A percentile compares a stretch with the other conserved stretches of the same genome.
These are phyloP conservation scores for Castanopsis chinensis DNA, from an alignment of 306 rosid species.

Conservation along the genomic window DNA sequence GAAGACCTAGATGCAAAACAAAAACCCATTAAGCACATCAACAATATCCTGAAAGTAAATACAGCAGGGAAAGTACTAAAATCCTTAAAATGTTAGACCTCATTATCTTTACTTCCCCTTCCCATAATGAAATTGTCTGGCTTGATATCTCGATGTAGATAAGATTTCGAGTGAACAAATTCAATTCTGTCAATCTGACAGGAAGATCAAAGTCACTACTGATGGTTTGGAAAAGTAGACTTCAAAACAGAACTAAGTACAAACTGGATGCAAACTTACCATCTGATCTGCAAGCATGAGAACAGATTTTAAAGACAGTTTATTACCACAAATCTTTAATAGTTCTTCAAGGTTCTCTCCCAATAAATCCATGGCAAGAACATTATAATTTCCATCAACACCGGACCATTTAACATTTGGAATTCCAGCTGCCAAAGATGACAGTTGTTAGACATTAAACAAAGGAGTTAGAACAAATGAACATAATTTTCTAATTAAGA, in stretches of 20 bases:
- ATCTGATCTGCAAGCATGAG: background rate
- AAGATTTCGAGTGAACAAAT: background rate
- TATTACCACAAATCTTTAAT: background rate
- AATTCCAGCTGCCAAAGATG: background rate
- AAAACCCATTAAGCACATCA: background rate
- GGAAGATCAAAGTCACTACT: background rate
- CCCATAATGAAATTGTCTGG: background rate
- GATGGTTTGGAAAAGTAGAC: background rate
- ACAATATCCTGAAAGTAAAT: background rate
- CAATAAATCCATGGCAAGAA: background rate
- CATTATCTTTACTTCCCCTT: background rate
- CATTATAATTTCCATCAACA: background rate
- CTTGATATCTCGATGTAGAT: constrained; percentile 6
- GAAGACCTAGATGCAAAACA: background rate
- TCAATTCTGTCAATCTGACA: background rate
- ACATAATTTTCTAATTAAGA: background rate
- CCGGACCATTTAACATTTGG: background rate
- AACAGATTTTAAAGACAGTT: background rate
- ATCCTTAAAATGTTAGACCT: background rate
- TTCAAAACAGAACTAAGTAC: background rate
- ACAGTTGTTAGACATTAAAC: background rate
- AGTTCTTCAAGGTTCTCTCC: background rate
- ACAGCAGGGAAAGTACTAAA: background rate
- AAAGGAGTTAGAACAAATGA: background rate
- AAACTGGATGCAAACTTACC: background rate